Conservation (phyloP, 2,329 filamentous ascomycete species). For the Graphiopsis chlorocephala region DNA sequence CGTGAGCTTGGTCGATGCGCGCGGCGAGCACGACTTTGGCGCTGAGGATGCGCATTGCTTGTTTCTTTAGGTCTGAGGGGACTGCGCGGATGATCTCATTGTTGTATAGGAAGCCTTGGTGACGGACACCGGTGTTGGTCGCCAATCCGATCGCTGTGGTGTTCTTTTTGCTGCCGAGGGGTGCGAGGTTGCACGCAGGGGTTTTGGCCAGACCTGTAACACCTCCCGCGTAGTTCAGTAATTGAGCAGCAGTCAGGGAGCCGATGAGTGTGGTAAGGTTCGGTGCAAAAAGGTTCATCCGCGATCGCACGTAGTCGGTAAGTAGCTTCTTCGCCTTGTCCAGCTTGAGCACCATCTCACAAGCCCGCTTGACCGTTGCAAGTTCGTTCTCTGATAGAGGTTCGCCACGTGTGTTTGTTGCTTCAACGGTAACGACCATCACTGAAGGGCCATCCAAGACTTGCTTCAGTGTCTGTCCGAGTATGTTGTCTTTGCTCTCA, state of each 20-base stretch:
- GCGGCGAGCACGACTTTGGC: slow-evolving; percentile 93
- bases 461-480: slow-evolving; percentile 71
- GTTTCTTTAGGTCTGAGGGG: slow-evolving; percentile 80
- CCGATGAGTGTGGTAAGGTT: slow-evolving; percentile 90
- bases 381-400: slow-evolving; percentile 75
- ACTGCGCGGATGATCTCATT: slow-evolving; percentile 85
- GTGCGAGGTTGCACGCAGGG: slow-evolving; percentile 86
- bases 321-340: slow-evolving; percentile 83
- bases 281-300: slow-evolving; percentile 93
- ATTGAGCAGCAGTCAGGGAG: slow-evolving; percentile 86
- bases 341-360: slow-evolving; percentile 82
- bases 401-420: slow-evolving; percentile 80
- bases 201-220: slow-evolving; percentile 86
- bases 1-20: slow-evolving; percentile 82
- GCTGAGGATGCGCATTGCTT: slow-evolving; percentile 91
- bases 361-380: slow-evolving; percentile 70
- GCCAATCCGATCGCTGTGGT: slow-evolving; percentile 73
- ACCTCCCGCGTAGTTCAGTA: slow-evolving; percentile 92
- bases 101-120: slow-evolving; percentile 91
- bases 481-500: slow-evolving; percentile 71
- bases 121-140: slow-evolving; percentile 84
- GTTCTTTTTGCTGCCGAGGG: slow-evolving; percentile 86
- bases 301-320: slow-evolving; percentile 91
- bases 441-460: slow-evolving; percentile 85
- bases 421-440: slow-evolving; percentile 95